Evolutionary conservation across 2,329 filamentous ascomycete species (phyloP), one percentile per base, ranked within the genome.

Genomic region (Bipolaris sorokiniana): DNA sequence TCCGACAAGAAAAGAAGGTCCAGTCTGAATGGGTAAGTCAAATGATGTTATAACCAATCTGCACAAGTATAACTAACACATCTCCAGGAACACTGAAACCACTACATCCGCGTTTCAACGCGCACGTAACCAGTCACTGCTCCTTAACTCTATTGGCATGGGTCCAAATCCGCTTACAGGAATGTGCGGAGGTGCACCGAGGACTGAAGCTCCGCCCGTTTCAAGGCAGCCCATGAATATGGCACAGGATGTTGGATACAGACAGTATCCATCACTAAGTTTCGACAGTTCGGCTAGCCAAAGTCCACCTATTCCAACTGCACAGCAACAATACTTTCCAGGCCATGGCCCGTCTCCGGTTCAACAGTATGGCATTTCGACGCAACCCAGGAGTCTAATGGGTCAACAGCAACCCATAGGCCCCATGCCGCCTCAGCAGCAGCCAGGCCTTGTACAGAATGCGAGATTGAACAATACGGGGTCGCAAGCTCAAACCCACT

Each of bases 1-100:
- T 9, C 45, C 2, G 38, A 38, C 33, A 57, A 54, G 50, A 51
- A n/a, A 4, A 57, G 31, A 23, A 57, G n/a, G 33, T 18, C 38
- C 7, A 1, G 40, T 7, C 34, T 3, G 2, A 37, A 26, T 31
- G 26, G 31, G 54, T 53, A 47, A 33, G 37, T 31, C 18, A 13
- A 1, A 31, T 11, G 13, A 5, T 2, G 6, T 7, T 20, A 11
- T 20, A 18, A 9, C 10, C 28, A 13, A 7, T 18, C 3, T 20
- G 13, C 6, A 13, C 9, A 6, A 3, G 26, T 3, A 42, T 15
- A 33, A 23, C 20, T 33, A n/a, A 42, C 37, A 44, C 18, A 5
- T 40, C 5, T 1, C 31, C n/a, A 56, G 53, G 3, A 33, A 20
- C 23, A 13, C 18, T 1, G 18, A 26, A 22, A 18, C 34, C n/a